These are phyloP conservation scores for Clitoria ternatea DNA, from an alignment of 306 rosid genomes.

Conservation along the genomic window DNA sequence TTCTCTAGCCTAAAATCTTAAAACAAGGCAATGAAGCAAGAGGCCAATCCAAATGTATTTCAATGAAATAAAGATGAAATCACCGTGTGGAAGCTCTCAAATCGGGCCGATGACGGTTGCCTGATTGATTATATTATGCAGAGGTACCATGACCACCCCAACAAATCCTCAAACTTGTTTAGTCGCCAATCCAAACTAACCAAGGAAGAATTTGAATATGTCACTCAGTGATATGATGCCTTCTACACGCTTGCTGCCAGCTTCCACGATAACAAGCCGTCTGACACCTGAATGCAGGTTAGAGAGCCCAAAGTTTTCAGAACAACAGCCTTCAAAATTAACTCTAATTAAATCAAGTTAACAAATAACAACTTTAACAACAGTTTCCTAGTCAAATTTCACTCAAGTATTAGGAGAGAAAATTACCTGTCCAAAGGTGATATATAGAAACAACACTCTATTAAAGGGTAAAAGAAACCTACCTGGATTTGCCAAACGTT, in stretches of 20 bases:
- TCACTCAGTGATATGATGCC: constrained; percentile 85
- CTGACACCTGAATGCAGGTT: constrained; percentile 63
- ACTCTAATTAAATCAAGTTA: not conserved
- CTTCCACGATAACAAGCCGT: constrained; percentile 91
- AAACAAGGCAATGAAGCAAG: constrained; percentile 64
- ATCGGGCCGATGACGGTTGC: constrained; percentile 29
- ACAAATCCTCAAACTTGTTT: constrained; percentile 28
- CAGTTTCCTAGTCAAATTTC: not conserved
- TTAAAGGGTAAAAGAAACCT: not conserved
- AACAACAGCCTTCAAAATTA: not conserved
- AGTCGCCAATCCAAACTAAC: constrained; percentile 46
- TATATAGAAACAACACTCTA: not conserved
- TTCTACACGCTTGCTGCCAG: constrained; percentile 96
- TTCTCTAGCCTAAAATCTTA: constrained; percentile 73
- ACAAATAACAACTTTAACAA: not conserved
- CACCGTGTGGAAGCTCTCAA: constrained; percentile 29
- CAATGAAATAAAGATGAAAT: constrained; percentile 47
- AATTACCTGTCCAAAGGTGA: not conserved
- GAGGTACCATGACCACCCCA: constrained; percentile 31
- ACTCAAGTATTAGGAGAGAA: not conserved
- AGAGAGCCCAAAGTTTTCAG: not conserved
- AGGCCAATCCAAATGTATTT: constrained; percentile 61
- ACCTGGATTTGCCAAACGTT: constrained; percentile 90
- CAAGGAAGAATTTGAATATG: constrained; percentile 83
- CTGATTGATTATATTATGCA: constrained; percentile 27